Evolutionary conservation across 1,284 basidiomycete genomes (phyloP), one percentile per base, ranked within the genome.

Genomic region (Lentinula novae-zelandiae): DNA sequence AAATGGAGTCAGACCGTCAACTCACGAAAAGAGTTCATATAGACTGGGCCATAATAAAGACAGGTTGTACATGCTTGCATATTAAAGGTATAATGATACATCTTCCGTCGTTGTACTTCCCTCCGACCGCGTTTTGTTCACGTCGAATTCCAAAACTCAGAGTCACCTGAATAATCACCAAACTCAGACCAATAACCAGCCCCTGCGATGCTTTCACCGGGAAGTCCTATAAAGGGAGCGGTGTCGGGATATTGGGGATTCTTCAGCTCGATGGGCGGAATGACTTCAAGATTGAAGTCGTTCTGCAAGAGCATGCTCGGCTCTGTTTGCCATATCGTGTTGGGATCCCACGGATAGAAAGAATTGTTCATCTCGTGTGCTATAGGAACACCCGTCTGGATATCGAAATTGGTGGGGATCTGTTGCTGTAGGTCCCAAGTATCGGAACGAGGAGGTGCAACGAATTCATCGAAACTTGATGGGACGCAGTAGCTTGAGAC

Each of bases 1-100:
- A 27, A 27, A 27, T 27, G 3, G 27, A 27, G 3, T 27, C 27
- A 3, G 27, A 27, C 27, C 27, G 27, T 27, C 27, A 27, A 27
- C 27, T 27, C 3, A 85, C 85, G 17, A 89, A 66, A 2, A 86
- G 85, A 12, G 7, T 12, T 38, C 12, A 38, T 4, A 38, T 38
- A 38, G 36, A 38, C 27, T 27, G 3, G 27, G 27, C 27, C 27
- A 38, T 38, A 38, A 38, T 10, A 38, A 38, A 38, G 8, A 38
- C 36, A 38, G 10, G 36, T 38, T 42, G 42, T 46, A 46, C 42
- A 20, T 46, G 36, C 36, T 46, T 34, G 31, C 49, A 51, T 51
- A 51, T 33, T 34, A 51, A 46, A 51, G 27, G 49, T 34, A 51
- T 51, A 51, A 51, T 34, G 49, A 51, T 51, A 51, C 44, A 20